Percentiles rank a stretch among this genome's conserved stretches.
phyloP scores from a whole-genome alignment of 352 stramenopile species.

The Globisporangium camurandrum region DNA sequence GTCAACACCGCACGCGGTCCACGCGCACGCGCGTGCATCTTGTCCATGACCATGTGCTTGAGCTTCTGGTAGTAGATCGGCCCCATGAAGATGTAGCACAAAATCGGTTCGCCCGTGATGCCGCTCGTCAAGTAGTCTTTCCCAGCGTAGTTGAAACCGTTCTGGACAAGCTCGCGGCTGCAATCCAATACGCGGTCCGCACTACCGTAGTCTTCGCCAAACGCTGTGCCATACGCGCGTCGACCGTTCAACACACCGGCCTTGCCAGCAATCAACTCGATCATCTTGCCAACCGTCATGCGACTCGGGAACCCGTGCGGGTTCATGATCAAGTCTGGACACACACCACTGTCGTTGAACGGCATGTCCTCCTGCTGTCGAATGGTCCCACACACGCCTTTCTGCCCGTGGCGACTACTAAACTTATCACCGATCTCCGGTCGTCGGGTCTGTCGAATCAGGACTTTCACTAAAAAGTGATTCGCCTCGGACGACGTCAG shows the following conservation, averaged over 20 bases:
- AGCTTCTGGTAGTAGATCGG: slow-evolving; percentile 99
- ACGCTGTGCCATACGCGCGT: slow-evolving; percentile 97
- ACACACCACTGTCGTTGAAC: slow-evolving; percentile 98
- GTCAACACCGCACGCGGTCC: slow-evolving; percentile 95
- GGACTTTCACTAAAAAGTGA: slow-evolving; percentile 97
- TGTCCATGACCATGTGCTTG: slow-evolving; percentile 99
- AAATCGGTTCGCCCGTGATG: slow-evolving; percentile 95
- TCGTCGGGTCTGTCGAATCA: slow-evolving; percentile 92
- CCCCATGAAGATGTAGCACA: slow-evolving; percentile 99
- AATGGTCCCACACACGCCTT: slow-evolving; percentile 98
- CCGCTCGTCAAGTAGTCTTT: slow-evolving; percentile 96
- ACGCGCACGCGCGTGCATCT: slow-evolving; percentile 97
- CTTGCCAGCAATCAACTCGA: slow-evolving; percentile 98
- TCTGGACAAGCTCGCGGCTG: slow-evolving; percentile 91
- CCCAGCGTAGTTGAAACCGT: slow-evolving; percentile 98
- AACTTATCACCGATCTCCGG: slow-evolving; percentile 99
- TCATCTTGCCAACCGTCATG: slow-evolving; percentile 99
- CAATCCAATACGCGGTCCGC: slow-evolving; percentile 90
- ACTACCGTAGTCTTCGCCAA: slow-evolving; percentile 97
- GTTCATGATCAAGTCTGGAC: slow-evolving; percentile 99
- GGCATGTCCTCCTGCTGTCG: slow-evolving; percentile 96
- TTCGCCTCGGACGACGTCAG: slow-evolving; percentile 98
- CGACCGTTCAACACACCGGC: slow-evolving; percentile 94
- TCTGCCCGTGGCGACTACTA: slow-evolving; percentile 98
- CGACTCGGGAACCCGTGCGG: slow-evolving; percentile 99